These are phyloP conservation scores for Lepidium campestre DNA, from an alignment of 441 rosid species.

Conservation along the genomic window DNA sequence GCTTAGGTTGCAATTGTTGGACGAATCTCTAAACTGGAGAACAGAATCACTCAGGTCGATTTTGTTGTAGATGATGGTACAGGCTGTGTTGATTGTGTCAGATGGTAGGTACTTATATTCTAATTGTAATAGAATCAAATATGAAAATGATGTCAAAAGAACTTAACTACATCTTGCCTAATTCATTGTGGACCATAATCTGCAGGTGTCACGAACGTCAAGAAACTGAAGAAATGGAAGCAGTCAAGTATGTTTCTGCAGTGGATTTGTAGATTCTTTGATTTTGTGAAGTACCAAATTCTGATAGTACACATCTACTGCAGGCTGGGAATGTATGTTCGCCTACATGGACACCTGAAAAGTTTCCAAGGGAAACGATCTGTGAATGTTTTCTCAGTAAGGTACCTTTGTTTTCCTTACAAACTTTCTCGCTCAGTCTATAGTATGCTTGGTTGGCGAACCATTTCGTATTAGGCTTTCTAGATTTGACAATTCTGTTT, in stretches of 20 bases:
- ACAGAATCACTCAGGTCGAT: conserved; percentile 64
- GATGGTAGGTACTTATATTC: conserved; percentile 55
- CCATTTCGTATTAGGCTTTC: not conserved
- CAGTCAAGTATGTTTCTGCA: conserved; percentile 44
- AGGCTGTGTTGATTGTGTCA: conserved; percentile 74
- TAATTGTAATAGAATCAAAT: not conserved
- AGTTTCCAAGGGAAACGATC: conserved; percentile 71
- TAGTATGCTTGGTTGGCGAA: not conserved
- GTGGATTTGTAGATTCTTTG: not conserved
- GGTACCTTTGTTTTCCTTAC: conserved; percentile 35
- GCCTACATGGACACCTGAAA: conserved; percentile 80
- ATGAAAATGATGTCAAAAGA: not conserved
- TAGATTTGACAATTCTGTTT: not conserved
- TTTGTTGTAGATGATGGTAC: conserved; percentile 85
- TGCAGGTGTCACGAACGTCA: conserved; percentile 80
- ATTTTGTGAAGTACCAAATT: not conserved
- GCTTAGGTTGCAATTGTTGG: conserved; percentile 70
- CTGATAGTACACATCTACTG: conserved; percentile 2
- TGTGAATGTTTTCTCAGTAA: conserved; percentile 64
- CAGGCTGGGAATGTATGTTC: conserved; percentile 85
- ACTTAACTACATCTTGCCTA: not conserved
- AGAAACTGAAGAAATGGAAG: conserved; percentile 72
- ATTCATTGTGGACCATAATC: conserved; percentile 3
- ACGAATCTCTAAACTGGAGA: conserved; percentile 64
- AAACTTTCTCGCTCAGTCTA: not conserved